phyloP scores from a whole-genome alignment of 2,329 filamentous ascomycete species.

The Aspergillus carbonarius region DNA sequence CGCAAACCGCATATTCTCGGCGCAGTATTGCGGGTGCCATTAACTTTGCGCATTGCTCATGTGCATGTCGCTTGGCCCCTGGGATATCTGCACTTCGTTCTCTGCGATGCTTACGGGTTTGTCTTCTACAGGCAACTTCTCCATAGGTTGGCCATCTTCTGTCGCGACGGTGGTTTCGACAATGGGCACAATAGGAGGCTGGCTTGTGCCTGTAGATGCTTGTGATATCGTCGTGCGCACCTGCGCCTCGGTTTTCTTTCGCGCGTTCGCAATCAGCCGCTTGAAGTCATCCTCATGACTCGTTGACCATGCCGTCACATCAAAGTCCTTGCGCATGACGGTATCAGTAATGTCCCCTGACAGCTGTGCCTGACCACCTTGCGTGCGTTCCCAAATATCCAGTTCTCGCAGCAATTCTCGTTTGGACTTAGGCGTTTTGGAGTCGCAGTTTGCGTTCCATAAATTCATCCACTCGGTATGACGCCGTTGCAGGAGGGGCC shows the following conservation, averaged over 20 bases:
- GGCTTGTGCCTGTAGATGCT: constrained; percentile 8
- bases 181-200: constrained; percentile 2
- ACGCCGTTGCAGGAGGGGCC: constrained; percentile 69
- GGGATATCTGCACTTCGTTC: constrained; percentile 3
- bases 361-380: constrained; percentile 59
- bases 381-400: constrained; percentile 80
- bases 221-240: constrained; percentile 30
- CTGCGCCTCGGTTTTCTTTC: constrained; percentile 48
- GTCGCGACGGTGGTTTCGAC: neutral
- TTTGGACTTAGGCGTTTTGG: constrained; percentile 68
- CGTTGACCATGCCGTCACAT: constrained; percentile 71
- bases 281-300: constrained; percentile 75
- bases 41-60: constrained; percentile 2
- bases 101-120: constrained; percentile 5
- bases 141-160: constrained; percentile 2
- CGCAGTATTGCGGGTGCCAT: neutral
- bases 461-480: constrained; percentile 93
- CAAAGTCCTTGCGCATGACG: constrained; percentile 87
- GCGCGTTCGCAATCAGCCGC: constrained; percentile 74
- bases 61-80: constrained; percentile 11
- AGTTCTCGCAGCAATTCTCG: constrained; percentile 73
- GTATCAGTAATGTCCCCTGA: constrained; percentile 29
- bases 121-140: constrained; percentile 2
- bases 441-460: constrained; percentile 97
- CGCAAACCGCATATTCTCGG: neutral